Evolutionary conservation across 2,329 filamentous ascomycete species (phyloP), one percentile per base, ranked within the genome.

Genomic region (Claviceps cyperi): DNA sequence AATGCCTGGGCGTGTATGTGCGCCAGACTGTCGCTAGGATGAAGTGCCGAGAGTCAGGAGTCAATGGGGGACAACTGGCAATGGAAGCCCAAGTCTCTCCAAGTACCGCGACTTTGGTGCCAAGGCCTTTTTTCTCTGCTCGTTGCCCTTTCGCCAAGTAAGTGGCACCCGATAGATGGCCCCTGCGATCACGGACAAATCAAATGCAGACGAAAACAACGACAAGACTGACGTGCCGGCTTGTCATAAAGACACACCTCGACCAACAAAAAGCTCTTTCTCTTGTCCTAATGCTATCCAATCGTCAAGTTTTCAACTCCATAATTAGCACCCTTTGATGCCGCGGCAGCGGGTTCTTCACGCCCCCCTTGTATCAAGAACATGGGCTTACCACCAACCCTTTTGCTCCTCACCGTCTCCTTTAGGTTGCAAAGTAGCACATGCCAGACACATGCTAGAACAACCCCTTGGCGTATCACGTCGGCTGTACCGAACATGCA

Each of bases 401-500:
- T 28, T 46, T 51, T 44, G 43, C 14, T 36, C 46, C 19, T 40
- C 43, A 51, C 49, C 49, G 44, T 45, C 47, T 47, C 35, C 28
- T 43, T 50, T 38, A 36, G 43, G 51, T 46, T 48, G 36, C 49
- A 53, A 22, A 35, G 49, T 53, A 35, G 46, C 49, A 49, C 22
- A 46, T 8, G 9, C 35, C 15, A 40, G 11, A 51, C 49, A 49
- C 22, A 46, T 8, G 9, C 35, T 19, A 40, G 11, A 51, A 32
- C 17, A 48, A 45, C 28, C 41, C 35, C 17, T 13, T 24, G 41
- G 17, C 44, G 46, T 39, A 24, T 49, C 37, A 28, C 48, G 48
- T 43, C 48, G 52, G 46, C 48, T 39, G 51, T 48, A 49, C 51
- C 49, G 28, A 44, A 46, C n/a, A 54, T 53, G 54, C 55, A 54